Conservation (phyloP, 2,329 filamentous ascomycete species). For the Purpureocillium takamizusanense region DNA sequence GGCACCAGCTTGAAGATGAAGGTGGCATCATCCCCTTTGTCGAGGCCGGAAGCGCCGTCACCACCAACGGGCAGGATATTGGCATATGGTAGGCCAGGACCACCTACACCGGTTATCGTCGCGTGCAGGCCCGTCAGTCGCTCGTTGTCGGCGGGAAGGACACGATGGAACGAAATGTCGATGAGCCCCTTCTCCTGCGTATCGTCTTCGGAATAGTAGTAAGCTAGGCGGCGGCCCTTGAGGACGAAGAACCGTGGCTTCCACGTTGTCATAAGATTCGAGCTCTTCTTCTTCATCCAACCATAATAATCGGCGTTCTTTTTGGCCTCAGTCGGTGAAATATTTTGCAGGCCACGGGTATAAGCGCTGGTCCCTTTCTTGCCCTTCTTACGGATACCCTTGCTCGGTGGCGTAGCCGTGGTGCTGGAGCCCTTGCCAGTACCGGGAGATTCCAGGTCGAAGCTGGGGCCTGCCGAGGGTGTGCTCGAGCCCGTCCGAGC, state of each 20-base stretch:
- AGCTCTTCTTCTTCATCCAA: conserved; percentile 99
- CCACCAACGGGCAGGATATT: conserved; percentile 45
- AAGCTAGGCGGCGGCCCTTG: conserved; percentile 81
- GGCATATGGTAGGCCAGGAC: conserved; percentile 34
- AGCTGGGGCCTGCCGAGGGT: conserved; percentile 56
- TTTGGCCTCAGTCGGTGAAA: conserved; percentile 75
- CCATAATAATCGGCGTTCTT: conserved; percentile 83
- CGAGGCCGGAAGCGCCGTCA: conserved; percentile 20
- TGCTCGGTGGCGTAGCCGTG: conserved; percentile 35
- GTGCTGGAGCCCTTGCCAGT: conserved; percentile 47
- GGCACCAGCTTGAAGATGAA: conserved; percentile 99
- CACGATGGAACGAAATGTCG: conserved; percentile 93
- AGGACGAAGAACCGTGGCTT: conserved; percentile 94
- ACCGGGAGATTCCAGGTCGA: conserved; percentile 71
- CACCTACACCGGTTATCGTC: conserved; percentile 67
- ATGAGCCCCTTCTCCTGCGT: conserved; percentile 91
- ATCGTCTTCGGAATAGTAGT: conserved; percentile 93
- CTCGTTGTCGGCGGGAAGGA: conserved; percentile 90
- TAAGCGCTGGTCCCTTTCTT: conserved; percentile 97
- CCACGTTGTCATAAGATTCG: conserved; percentile 94
- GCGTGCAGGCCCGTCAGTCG: conserved; percentile 85
- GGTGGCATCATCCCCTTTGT: conserved; percentile 58
- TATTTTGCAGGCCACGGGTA: conserved; percentile 73
- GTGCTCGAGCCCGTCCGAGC: conserved; percentile 70
- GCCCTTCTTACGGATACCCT: conserved; percentile 55